Evolutionary conservation across 768 basidiomycete species (phyloP).

Genomic region (Lyophyllum decastes): DNA sequence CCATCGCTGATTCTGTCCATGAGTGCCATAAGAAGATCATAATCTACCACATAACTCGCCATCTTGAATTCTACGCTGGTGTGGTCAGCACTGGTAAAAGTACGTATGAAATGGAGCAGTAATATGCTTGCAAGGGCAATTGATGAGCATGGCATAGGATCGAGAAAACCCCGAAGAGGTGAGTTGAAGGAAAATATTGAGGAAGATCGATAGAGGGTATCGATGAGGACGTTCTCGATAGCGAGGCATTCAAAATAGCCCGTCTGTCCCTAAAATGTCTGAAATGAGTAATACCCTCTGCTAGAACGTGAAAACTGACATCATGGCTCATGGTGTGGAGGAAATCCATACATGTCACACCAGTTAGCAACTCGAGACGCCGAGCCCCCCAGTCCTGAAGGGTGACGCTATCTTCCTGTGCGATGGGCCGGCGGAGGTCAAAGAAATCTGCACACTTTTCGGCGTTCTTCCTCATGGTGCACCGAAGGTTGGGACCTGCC

Average conservation of each 20-base stretch:
- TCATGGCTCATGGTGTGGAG: background rate
- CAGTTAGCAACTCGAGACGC: background rate
- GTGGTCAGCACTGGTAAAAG: background rate
- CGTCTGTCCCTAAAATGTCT: background rate
- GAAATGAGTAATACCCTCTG: background rate
- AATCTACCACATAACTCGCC: background rate
- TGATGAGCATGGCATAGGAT: background rate
- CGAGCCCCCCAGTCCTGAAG: background rate
- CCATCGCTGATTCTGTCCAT: background rate
- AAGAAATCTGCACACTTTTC: background rate
- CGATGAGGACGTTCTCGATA: background rate
- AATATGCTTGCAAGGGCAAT: background rate
- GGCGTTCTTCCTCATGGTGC: background rate
- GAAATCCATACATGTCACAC: background rate
- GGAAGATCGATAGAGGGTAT: background rate
- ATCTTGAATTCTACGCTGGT: background rate
- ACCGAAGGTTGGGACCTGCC: background rate
- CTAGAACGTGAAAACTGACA: background rate
- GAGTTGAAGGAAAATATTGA: background rate
- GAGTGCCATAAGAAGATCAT: background rate
- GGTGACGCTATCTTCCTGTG: background rate
- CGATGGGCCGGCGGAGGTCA: background rate
- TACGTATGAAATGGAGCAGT: background rate
- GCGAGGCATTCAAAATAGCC: background rate
- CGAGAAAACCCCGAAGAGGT: background rate